A percentile compares a stretch with the other conserved stretches of the same genome.
Evolutionary conservation across 129 eudicot genomes (phyloP).

Genomic region (Centella asiatica): DNA sequence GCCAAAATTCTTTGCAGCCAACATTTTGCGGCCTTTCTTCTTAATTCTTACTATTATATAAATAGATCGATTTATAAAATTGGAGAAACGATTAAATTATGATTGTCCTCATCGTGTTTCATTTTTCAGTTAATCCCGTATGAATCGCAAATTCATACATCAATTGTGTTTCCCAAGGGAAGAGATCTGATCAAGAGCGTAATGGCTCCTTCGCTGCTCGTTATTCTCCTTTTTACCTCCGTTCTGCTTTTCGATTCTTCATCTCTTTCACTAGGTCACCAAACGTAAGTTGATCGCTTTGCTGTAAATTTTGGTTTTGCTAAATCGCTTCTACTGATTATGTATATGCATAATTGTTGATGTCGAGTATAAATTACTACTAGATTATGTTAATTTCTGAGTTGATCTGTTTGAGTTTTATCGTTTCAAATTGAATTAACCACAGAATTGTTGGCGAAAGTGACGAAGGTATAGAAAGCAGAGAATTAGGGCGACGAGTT

Average conservation of each 20-base stretch:
- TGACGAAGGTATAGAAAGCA: slow-evolving; percentile 10
- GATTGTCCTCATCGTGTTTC: no score
- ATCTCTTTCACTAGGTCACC: slow-evolving; percentile 1
- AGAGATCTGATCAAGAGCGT: not conserved
- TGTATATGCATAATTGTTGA: not conserved
- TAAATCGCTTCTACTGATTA: not conserved
- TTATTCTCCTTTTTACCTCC: slow-evolving; percentile 13
- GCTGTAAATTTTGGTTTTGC: no score
- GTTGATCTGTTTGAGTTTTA: not conserved
- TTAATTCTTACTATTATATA: no score
- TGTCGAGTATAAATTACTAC: not conserved
- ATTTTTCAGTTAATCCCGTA: no score
- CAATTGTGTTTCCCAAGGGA: not conserved
- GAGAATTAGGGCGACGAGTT: slow-evolving; percentile 25
- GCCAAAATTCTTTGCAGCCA: no score
- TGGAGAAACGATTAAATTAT: no score
- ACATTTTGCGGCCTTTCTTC: no score
- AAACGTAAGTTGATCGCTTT: slow-evolving; percentile 21
- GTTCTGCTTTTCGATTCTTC: slow-evolving; percentile 20
- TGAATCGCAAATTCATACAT: no score
- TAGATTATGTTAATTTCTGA: not conserved
- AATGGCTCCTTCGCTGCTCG: slow-evolving; percentile 22
- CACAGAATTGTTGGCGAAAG: not conserved
- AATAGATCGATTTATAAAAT: no score
- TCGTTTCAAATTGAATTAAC: not conserved